phyloP scores from a whole-genome alignment of 2,329 filamentous ascomycete species.

The Fusarium piperis region DNA sequence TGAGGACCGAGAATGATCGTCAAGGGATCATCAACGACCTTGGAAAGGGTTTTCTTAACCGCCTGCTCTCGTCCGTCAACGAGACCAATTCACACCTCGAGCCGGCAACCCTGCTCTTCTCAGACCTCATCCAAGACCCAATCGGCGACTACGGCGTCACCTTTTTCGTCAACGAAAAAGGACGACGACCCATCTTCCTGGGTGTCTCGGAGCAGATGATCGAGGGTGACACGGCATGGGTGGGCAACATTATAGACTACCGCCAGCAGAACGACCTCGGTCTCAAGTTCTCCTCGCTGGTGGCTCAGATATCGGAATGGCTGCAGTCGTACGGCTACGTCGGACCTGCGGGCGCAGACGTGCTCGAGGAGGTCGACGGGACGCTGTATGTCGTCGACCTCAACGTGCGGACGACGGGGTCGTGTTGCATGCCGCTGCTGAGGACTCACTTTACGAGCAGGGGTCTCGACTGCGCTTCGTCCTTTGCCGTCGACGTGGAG shows the following conservation, averaged over 20 bases:
- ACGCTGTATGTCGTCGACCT: conserved; percentile 46
- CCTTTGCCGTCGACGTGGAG: conserved; percentile 42
- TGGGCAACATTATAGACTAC: conserved; percentile 49
- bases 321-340: conserved; percentile 43
- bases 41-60: conserved; percentile 40
- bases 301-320: conserved; percentile 40
- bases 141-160: conserved; percentile 48
- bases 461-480: conserved; percentile 41
- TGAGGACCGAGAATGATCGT: conserved; percentile 41
- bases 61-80: conserved; percentile 45
- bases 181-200: conserved; percentile 41
- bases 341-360: conserved; percentile 47
- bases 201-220: conserved; percentile 49
- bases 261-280: conserved; percentile 42
- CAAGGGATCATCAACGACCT: conserved; percentile 36
- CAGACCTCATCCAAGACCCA: conserved; percentile 44
- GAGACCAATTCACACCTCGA: conserved; percentile 44
- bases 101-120: conserved; percentile 46
- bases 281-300: conserved; percentile 38
- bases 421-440: conserved; percentile 44
- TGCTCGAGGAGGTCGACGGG: conserved; percentile 42
- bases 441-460: conserved; percentile 42
- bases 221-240: conserved; percentile 45
- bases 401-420: conserved; percentile 48
- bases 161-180: conserved; percentile 45